Conservation (phyloP, 306 rosid species). For the Glycyrrhiza uralensis region DNA sequence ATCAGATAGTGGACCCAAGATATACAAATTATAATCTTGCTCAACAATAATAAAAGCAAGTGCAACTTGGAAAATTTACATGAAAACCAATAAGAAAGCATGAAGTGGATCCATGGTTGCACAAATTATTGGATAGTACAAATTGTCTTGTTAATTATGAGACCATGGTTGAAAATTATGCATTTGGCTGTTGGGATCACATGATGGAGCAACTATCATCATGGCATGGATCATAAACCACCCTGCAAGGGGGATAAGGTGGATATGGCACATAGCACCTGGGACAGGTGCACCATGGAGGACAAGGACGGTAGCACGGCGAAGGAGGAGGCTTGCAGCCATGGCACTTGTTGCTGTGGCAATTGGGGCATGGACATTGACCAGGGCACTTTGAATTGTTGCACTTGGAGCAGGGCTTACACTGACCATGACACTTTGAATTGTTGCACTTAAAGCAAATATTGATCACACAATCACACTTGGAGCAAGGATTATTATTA, state of each 20-base stretch:
- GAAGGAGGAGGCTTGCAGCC: background rate
- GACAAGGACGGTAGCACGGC: background rate
- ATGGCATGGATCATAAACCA: constrained; percentile 16
- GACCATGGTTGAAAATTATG: background rate
- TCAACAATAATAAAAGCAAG: too few species aligned
- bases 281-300: constrained; percentile 12
- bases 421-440: background rate
- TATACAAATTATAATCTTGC: too few species aligned
- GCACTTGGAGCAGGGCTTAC: background rate
- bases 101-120: too few species aligned
- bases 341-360: background rate
- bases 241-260: constrained; percentile 2
- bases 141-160: background rate
- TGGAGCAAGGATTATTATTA: background rate
- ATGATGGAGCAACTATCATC: constrained; percentile 24
- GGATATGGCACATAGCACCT: constrained; percentile 2
- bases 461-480: background rate
- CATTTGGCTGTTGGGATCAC: too few species aligned
- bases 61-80: too few species aligned
- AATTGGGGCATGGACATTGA: background rate
- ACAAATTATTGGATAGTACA: too few species aligned
- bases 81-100: too few species aligned
- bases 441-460: background rate
- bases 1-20: too few species aligned
- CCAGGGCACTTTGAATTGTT: background rate